phyloP scores from a whole-genome alignment of 225 moss, liverwort and hornwort species.

The Polytrichum formosum region DNA sequence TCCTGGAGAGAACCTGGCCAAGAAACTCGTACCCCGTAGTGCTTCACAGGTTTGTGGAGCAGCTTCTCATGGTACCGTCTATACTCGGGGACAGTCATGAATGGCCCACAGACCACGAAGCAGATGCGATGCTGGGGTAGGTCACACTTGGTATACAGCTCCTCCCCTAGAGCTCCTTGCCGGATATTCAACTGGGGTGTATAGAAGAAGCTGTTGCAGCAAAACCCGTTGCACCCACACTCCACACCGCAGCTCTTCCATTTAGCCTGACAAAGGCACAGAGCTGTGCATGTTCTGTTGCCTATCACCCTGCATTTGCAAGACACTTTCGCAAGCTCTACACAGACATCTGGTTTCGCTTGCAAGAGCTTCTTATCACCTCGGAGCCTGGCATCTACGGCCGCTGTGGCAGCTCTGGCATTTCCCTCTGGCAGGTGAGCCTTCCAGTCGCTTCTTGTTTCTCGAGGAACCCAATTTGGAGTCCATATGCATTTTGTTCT shows the following conservation, averaged over 20 bases:
- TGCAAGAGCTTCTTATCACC: constrained; percentile 19
- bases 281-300: constrained; percentile 33
- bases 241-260: constrained; percentile 39
- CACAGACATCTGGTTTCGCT: constrained; percentile 18
- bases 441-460: constrained; percentile 24
- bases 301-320: constrained; percentile 41
- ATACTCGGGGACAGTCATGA: constrained; percentile 38
- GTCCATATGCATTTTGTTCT: not conserved
- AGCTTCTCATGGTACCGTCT: constrained; percentile 42
- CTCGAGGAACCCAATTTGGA: constrained; percentile 1
- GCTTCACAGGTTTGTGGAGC: constrained; percentile 11
- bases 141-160: constrained; percentile 22
- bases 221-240: constrained; percentile 52
- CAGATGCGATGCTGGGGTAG: constrained; percentile 36
- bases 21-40: constrained; percentile 32
- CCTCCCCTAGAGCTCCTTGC: constrained; percentile 32
- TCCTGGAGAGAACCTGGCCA: constrained; percentile 23
- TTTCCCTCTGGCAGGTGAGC: constrained; percentile 21
- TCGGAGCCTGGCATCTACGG: constrained; percentile 27
- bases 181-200: constrained; percentile 30
- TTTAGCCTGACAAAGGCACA: constrained; percentile 22
- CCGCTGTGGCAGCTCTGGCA: constrained; percentile 15
- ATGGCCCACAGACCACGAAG: constrained; percentile 28
- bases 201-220: constrained; percentile 42
- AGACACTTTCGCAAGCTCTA: constrained; percentile 11